A percentile compares a stretch with the other conserved stretches of the same genome.
Evolutionary conservation across 306 rosid genomes (phyloP).

Genomic region (Psophocarpus tetragonolobus): DNA sequence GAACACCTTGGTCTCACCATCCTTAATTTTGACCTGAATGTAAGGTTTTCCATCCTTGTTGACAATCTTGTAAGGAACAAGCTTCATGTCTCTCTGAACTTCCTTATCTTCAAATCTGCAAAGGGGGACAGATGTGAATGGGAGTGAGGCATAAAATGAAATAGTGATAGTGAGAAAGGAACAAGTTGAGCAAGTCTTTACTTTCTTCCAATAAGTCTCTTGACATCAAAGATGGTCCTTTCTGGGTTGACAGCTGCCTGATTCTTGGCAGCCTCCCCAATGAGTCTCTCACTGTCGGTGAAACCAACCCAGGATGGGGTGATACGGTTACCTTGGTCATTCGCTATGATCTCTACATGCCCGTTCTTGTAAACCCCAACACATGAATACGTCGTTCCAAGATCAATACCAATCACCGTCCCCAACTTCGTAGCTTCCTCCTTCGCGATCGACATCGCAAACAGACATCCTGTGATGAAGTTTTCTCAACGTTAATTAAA

Average conservation of each 20-base stretch:
- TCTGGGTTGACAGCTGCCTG: slow-evolving; percentile 96
- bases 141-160: too few relatives aligned
- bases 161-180: not conserved
- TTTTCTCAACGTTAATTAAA: slow-evolving; percentile 27
- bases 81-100: slow-evolving; percentile 88
- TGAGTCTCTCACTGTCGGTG: slow-evolving; percentile 83
- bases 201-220: slow-evolving; percentile 98
- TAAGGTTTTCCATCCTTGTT: slow-evolving; percentile 97
- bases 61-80: slow-evolving; percentile 89
- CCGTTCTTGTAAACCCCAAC: slow-evolving; percentile 97
- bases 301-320: slow-evolving; percentile 99
- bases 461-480: slow-evolving; percentile 64
- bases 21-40: slow-evolving; percentile 80
- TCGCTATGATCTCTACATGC: slow-evolving; percentile 98
- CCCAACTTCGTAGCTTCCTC: slow-evolving; percentile 92
- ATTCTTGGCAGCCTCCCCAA: slow-evolving; percentile 99
- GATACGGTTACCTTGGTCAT: slow-evolving; percentile 98
- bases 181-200: slow-evolving; percentile 35
- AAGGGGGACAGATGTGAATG: too few relatives aligned
- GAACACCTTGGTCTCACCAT: slow-evolving; percentile 94
- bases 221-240: slow-evolving; percentile 95
- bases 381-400: slow-evolving; percentile 85
- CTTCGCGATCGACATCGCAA: slow-evolving; percentile 79
- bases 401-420: slow-evolving; percentile 94
- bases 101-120: slow-evolving; percentile 90